These are phyloP conservation scores for Neurospora sp. DNA, from an alignment of 495 filamentous ascomycete genomes.

Conservation along the genomic window DNA sequence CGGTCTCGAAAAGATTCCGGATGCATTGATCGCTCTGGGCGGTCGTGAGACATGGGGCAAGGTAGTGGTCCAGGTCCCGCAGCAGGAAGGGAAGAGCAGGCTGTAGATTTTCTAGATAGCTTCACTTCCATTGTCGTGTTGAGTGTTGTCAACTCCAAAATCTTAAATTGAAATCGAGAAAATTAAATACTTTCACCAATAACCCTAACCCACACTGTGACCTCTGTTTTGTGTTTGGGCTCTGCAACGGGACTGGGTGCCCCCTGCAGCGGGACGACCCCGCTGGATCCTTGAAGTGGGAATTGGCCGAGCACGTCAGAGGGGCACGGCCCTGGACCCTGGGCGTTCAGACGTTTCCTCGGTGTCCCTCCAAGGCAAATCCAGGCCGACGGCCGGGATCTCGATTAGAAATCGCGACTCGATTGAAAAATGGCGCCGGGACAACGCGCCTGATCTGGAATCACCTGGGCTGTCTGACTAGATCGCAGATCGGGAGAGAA, in stretches of 20 bases:
- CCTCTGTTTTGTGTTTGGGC: not conserved
- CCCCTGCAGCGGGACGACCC: not conserved
- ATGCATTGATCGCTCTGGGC: slow-evolving; percentile 68
- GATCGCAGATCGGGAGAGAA: not conserved
- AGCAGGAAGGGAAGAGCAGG: slow-evolving; percentile 48
- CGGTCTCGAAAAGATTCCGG: slow-evolving; percentile 69
- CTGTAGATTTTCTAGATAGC: slow-evolving; percentile 21
- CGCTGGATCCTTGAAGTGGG: not conserved
- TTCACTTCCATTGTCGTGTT: not conserved
- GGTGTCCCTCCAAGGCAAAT: not conserved
- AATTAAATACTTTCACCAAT: not conserved
- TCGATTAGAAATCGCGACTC: not conserved
- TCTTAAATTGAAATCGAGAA: not conserved
- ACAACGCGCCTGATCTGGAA: not conserved
- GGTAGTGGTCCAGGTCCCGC: slow-evolving; percentile 79
- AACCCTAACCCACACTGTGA: slow-evolving; percentile 1
- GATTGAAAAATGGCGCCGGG: not conserved
- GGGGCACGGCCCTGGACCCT: not conserved
- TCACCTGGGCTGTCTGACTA: not conserved
- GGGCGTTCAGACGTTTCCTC: not conserved
- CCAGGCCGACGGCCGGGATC: not conserved
- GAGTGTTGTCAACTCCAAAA: not conserved
- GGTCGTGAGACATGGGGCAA: slow-evolving; percentile 88
- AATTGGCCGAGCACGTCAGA: not conserved
- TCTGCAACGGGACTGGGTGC: not conserved